Evolutionary conservation across 495 filamentous ascomycete species (phyloP).

Genomic region (Eremomyces bilateralis): DNA sequence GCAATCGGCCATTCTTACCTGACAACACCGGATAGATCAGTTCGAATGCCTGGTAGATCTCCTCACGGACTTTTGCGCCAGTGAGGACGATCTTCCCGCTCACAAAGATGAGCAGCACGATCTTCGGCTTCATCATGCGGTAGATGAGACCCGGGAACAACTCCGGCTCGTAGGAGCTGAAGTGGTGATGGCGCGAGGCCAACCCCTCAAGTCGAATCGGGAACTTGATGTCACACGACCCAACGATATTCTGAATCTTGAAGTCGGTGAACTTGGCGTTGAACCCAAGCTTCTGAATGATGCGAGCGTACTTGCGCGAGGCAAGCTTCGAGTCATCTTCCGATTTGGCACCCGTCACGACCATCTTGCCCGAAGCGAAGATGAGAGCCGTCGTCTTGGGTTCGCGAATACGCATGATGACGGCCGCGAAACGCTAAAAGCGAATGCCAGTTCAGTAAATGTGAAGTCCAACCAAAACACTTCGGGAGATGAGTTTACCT

Average conservation of each 20-base stretch:
- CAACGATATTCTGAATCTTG: slow-evolving; percentile 99
- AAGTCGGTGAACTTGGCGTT: slow-evolving; percentile 99
- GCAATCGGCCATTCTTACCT: slow-evolving; percentile 29
- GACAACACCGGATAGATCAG: slow-evolving; percentile 97
- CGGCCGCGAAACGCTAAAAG: slow-evolving; percentile 88
- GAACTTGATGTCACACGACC: slow-evolving; percentile 98
- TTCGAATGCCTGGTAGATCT: slow-evolving; percentile 97
- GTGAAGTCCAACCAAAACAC: slow-evolving; percentile 21
- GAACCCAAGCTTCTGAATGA: slow-evolving; percentile 99
- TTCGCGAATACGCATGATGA: slow-evolving; percentile 99
- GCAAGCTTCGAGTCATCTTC: slow-evolving; percentile 96
- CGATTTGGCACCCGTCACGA: slow-evolving; percentile 95
- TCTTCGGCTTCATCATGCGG: slow-evolving; percentile 99
- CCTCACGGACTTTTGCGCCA: slow-evolving; percentile 92
- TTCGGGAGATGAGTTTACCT: slow-evolving; percentile 37
- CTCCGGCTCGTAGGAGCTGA: slow-evolving; percentile 97
- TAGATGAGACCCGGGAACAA: slow-evolving; percentile 98
- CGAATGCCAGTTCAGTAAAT: slow-evolving; percentile 21
- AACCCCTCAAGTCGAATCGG: slow-evolving; percentile 92
- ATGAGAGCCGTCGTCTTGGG: slow-evolving; percentile 96
- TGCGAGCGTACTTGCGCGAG: slow-evolving; percentile 92
- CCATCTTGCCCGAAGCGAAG: slow-evolving; percentile 98
- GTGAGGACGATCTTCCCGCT: slow-evolving; percentile 97
- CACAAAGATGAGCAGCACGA: slow-evolving; percentile 96
- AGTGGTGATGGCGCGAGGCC: slow-evolving; percentile 92